These are phyloP conservation scores for Phanerodontia chrysosporium DNA, from an alignment of 768 basidiomycete species.

Conservation along the genomic window DNA sequence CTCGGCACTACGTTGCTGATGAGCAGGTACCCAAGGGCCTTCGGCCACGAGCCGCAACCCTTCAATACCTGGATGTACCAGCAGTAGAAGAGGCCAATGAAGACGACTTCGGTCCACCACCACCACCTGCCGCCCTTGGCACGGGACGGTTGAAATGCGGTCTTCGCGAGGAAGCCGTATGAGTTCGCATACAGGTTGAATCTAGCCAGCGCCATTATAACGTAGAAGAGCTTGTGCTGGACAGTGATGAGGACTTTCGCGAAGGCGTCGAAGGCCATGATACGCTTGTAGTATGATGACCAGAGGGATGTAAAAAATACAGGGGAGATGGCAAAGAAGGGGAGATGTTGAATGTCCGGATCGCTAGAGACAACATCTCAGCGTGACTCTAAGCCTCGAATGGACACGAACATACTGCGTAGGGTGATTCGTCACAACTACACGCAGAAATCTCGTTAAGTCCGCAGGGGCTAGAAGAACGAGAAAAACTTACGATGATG, in stretches of 20 bases:
- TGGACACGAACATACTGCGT: slow-evolving; percentile 65
- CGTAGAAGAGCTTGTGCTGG: slow-evolving; percentile 92
- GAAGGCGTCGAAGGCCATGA: slow-evolving; percentile 73
- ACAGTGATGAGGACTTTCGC: slow-evolving; percentile 61
- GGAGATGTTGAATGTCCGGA: slow-evolving; percentile 83
- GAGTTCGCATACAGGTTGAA: slow-evolving; percentile 94
- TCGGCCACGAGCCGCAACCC: slow-evolving; percentile 69
- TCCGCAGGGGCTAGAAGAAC: background rate
- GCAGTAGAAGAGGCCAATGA: slow-evolving; percentile 79
- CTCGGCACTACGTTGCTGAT: slow-evolving; percentile 84
- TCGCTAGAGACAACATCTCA: slow-evolving; percentile 42
- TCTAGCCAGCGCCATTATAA: slow-evolving; percentile 84
- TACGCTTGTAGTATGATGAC: slow-evolving; percentile 92
- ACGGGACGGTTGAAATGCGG: slow-evolving; percentile 58
- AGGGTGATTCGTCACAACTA: slow-evolving; percentile 96
- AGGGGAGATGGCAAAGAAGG: slow-evolving; percentile 92
- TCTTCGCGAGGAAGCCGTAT: slow-evolving; percentile 68
- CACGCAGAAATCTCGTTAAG: background rate
- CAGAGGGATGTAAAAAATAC: slow-evolving; percentile 82
- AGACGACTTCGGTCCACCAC: slow-evolving; percentile 71
- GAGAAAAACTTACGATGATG: slow-evolving; percentile 77
- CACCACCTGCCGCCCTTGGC: slow-evolving; percentile 72
- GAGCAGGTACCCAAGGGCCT: slow-evolving; percentile 67
- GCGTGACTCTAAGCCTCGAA: slow-evolving; percentile 7
- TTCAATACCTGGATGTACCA: slow-evolving; percentile 79